These are phyloP conservation scores for Euphorbia celastroides DNA, from an alignment of 441 rosid genomes.

Conservation along the genomic window DNA sequence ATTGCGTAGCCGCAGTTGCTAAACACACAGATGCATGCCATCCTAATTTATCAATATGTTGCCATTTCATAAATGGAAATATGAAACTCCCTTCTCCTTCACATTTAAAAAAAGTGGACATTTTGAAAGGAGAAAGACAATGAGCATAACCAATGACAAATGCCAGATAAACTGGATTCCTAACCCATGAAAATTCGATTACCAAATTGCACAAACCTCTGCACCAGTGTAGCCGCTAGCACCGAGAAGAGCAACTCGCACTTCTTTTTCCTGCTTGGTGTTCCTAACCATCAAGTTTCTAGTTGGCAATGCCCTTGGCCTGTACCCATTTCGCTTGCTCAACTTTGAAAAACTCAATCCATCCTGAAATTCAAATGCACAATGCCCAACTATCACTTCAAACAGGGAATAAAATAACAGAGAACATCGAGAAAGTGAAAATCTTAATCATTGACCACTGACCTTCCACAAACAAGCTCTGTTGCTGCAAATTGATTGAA, in stretches of 20 bases:
- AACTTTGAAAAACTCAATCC: constrained; percentile 28
- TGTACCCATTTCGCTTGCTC: constrained; percentile 27
- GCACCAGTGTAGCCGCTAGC: constrained; percentile 99
- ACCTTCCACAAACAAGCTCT: constrained; percentile 46
- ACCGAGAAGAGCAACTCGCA: constrained; percentile 77
- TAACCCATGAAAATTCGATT: neutral
- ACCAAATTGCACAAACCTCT: constrained; percentile 46
- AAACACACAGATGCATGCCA: too few species aligned
- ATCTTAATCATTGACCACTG: constrained; percentile 6
- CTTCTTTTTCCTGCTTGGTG: constrained; percentile 38
- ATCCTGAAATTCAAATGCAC: constrained; percentile 28
- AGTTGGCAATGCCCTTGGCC: constrained; percentile 29
- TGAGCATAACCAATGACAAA: neutral
- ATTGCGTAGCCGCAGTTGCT: neutral
- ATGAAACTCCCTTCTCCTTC: neutral
- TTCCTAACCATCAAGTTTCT: constrained; percentile 34
- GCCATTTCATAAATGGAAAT: neutral
- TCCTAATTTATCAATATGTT: neutral
- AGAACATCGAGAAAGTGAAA: neutral
- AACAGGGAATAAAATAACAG: too few species aligned
- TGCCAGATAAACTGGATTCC: neutral
- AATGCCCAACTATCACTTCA: neutral
- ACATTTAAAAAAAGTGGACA: neutral
- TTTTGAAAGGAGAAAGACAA: too few species aligned
- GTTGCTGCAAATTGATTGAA: constrained; percentile 27